Conservation (phyloP, 129 eudicot genomes). For the Dittrichia graveolens region DNA sequence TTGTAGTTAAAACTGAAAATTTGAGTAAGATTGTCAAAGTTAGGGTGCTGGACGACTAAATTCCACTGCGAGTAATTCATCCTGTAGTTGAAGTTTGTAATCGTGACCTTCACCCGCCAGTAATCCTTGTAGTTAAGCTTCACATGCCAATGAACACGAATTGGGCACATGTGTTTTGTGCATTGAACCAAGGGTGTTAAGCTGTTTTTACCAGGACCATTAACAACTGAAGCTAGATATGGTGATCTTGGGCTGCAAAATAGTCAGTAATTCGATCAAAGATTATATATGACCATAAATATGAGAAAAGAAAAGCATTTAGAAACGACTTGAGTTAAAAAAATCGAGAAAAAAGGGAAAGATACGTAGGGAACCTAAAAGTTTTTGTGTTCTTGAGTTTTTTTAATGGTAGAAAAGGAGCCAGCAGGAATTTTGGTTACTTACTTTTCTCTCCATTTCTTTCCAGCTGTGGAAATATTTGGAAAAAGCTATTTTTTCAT, state of each 20-base stretch:
- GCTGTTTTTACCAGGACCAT: constrained; percentile 57
- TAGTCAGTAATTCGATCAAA: not conserved
- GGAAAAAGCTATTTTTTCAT: too few species aligned
- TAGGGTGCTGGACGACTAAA: constrained; percentile 88
- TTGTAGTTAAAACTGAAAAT: constrained; percentile 92
- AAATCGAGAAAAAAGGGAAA: too few species aligned
- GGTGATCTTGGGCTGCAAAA: constrained; percentile 72
- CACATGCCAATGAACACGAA: constrained; percentile 96
- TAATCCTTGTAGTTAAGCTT: constrained; percentile 93
- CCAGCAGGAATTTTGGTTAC: too few species aligned
- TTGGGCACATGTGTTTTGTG: constrained; percentile 95
- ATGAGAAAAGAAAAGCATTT: not conserved
- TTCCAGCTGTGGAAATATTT: too few species aligned
- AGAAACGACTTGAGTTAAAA: not conserved
- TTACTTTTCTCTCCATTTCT: too few species aligned
- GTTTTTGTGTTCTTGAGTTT: too few species aligned
- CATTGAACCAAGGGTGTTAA: constrained; percentile 85
- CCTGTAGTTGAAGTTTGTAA: constrained; percentile 88
- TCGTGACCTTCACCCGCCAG: constrained; percentile 91
- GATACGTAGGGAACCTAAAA: too few species aligned
- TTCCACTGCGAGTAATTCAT: constrained; percentile 96
- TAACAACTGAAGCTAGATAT: constrained; percentile 79
- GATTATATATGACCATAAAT: not conserved
- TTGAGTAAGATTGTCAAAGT: constrained; percentile 88
- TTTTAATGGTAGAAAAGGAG: too few species aligned